Base-by-base conservation (phyloP, 2,329 filamentous ascomycete species). In the Trichoderma sp. region DNA sequence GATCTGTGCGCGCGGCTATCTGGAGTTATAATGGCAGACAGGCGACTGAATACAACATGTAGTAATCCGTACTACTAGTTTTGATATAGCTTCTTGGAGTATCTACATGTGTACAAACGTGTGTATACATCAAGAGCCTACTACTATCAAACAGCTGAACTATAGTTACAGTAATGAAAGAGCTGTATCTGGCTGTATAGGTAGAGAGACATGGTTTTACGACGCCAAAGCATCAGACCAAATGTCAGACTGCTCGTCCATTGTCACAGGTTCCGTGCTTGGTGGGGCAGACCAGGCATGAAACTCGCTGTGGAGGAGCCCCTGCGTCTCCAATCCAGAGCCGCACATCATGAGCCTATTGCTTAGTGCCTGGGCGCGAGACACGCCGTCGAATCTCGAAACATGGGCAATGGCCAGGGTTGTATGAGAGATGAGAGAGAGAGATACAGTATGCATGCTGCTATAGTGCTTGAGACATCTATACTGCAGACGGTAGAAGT, bases 381-480 rank as follows among this genome's bases (percentile, higher is more conserved):
- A 69, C 52, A 69, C 67, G 51, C 67, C 56, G 68, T 59, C 68
- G 46, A 69, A 68, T 67, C 68, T 69, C 68, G 54, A 59, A 66
- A 51, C 54, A 24, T 66, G 37, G 68, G 68, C 58, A 24, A 59
- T 26, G 59, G 49, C 28, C 39, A n/a, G 49, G 58, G 58, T 68
- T 64, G 18, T 8, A 18, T 8, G 16, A n/a, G 39, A 8, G 16
- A 43, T 18, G 39, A 43, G 18, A 32, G 32, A 32, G 32, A 32
- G 32, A 32, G 8, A 10, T n/a, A n/a, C n/a, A n/a, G n/a, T n/a
- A n/a, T 32, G 8, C 10, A 10, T 3, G 8, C 32, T 18, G 18
- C 39, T 43, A 18, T 18, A n/a, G 39, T n/a, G 18, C 18, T 43
- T 43, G 39, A 7, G 39, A 10, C 13, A 14, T 14, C 2, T 43